phyloP scores from a whole-genome alignment of 2,329 filamentous ascomycete species.

The Chaetomium strumarium region DNA sequence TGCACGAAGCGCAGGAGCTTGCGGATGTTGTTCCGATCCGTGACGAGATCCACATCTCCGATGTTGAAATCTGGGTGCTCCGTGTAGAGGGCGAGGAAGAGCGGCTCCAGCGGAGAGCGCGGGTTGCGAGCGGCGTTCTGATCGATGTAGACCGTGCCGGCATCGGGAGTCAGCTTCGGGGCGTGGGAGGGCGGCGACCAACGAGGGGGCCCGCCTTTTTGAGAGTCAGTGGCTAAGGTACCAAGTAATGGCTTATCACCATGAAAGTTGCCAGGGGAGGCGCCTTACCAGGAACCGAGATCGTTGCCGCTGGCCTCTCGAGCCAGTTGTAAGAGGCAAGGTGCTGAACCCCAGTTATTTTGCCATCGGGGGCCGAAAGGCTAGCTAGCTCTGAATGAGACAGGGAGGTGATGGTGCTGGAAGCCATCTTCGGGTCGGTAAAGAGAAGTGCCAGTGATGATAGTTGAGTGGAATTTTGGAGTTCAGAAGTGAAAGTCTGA shows the following conservation, averaged over 20 bases:
- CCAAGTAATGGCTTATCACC: neutral
- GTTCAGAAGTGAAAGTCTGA: too few species aligned
- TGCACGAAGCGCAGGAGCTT: constrained; percentile 42
- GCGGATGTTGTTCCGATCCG: constrained; percentile 43
- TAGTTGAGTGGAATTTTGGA: too few species aligned
- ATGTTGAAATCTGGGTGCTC: constrained; percentile 36
- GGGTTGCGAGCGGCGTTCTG: constrained; percentile 42
- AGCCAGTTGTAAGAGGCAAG: constrained; percentile 10
- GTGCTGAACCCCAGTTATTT: constrained; percentile 5
- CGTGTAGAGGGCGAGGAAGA: constrained; percentile 40
- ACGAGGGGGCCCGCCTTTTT: neutral
- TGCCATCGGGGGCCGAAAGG: neutral
- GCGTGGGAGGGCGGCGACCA: constrained; percentile 1
- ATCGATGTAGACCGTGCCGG: constrained; percentile 37
- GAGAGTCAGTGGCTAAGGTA: neutral
- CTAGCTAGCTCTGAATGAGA: neutral
- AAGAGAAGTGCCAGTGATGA: too few species aligned
- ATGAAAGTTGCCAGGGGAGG: neutral
- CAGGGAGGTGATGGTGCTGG: too few species aligned
- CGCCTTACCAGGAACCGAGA: constrained; percentile 9
- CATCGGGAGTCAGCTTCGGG: constrained; percentile 24
- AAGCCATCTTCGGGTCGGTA: too few species aligned
- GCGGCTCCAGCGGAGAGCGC: constrained; percentile 38
- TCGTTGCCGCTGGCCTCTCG: neutral
- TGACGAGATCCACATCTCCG: constrained; percentile 35